Base-by-base conservation (phyloP, 768 basidiomycete genomes). In the Suillus americanus region DNA sequence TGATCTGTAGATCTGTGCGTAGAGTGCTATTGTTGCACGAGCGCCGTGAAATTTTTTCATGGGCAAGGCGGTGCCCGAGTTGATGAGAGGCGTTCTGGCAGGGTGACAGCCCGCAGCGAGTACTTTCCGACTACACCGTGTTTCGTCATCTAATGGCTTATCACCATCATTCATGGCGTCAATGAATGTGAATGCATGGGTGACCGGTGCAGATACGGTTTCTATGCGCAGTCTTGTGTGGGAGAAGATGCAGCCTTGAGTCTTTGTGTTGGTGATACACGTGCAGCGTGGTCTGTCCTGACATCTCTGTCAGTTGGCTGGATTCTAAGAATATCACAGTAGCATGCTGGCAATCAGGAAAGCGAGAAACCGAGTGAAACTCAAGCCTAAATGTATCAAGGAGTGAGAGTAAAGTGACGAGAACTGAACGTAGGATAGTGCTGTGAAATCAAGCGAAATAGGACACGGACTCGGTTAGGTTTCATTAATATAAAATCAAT, bases 361-460 rank as follows among this genome's bases (percentile, higher is more conserved):
- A 20, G 10, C 28, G 35, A 37, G n/a, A 55, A 37, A 23, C 4
- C 30, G 4, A 57, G 51, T 57, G 55, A 25, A 33, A 54, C 12
- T 20, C 51, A 54, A 54, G 50, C 16, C 50, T 51, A 51, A 51
- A 51, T 28, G 13, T 16, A 53, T 23, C 37, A 25, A 37, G 8
- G n/a, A 56, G 55, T 56, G 55, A 56, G 54, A 55, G 54, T 13
- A 13, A 55, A 55, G 54, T 50, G 37, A 56, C 37, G 23, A 37
- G 37, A 3, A 37, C 7, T 13, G 14, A 16, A 8, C 14, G 55
- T n/a, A 23, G 54, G 33, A 30, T 30, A 30, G 30, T n/a, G 53
- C 53, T 56, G 54, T 57, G 55, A 57, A n/a, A n/a, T n/a, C n/a
- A n/a, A n/a, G n/a, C n/a, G n/a, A n/a, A 38, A 38, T 38, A 37